Base-by-base conservation (phyloP, 2,329 filamentous ascomycete species). In the Neopestalotiopsis clavispora region DNA sequence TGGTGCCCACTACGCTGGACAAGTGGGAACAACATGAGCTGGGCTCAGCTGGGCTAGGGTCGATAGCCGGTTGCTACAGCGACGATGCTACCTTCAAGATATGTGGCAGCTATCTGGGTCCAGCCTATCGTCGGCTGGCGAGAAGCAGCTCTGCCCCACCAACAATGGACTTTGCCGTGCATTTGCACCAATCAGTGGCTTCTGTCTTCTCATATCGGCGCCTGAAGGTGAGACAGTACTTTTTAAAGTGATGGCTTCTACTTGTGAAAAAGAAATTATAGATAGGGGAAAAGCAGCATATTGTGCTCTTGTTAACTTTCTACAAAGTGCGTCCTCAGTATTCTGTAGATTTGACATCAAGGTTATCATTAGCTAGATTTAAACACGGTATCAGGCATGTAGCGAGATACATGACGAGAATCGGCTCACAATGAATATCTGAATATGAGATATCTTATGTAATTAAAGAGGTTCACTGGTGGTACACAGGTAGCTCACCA, bases 1-100 rank as follows among this genome's bases (percentile, higher is more conserved):
- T 66, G 63, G 63, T 23, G 63, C 45, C 42, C 34, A 45, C 49
- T 34, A 28, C 28, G 10, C 20, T 23, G 17, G 7, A 14, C 63
- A 56, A 66, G 63, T 66, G 65, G 56, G 23, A 67, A 60, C 65
- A 67, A 67, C 65, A 67, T 32, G 17, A 52, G 65, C 34, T 28
- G 9, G 32, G 14, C 45, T 34, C 52, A 59, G 52, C 13, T 13
- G 45, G 45, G 9, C 20, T 14, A 52, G 17, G 65, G 23, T 42
- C 65, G 65, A 20, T 10, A 34, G 20, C 56, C 52, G 65, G 65
- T 67, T 67, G 65, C 40, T 30, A 67, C 34, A 56, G 52, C 49
- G 49, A 66, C 64, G 23, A 5, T 30, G 34, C 59, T 34, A 42
- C 14, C 30, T 34, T 9, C 14, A 40, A 59, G 30, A 52, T 52